A percentile compares a stretch with the other conserved stretches of the same genome.
Evolutionary conservation across 306 rosid genomes (phyloP).

Genomic region (Ochetophila trinervis): DNA sequence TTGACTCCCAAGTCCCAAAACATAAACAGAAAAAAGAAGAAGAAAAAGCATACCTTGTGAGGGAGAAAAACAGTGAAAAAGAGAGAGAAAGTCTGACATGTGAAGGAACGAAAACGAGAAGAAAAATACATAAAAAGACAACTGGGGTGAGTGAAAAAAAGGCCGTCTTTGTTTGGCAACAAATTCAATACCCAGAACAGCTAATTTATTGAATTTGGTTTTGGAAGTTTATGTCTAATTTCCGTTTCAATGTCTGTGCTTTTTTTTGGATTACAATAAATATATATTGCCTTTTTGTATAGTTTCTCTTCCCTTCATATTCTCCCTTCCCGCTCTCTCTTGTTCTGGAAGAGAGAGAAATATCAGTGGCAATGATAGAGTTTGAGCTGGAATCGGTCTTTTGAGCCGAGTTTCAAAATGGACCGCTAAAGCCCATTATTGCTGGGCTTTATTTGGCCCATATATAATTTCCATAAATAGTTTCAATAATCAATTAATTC

Average conservation of each 20-base stretch:
- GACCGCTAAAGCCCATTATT: too few species aligned
- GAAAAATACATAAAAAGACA: too few species aligned
- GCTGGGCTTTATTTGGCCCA: too few species aligned
- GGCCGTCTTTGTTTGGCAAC: slow-evolving; percentile 1
- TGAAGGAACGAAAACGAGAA: too few species aligned
- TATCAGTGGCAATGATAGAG: too few species aligned
- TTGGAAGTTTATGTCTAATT: neutral
- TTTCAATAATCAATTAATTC: too few species aligned
- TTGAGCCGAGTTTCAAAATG: too few species aligned
- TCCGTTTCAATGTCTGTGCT: neutral
- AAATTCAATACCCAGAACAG: slow-evolving; percentile 6
- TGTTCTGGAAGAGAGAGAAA: neutral
- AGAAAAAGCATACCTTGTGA: neutral
- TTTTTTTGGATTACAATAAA: too few species aligned
- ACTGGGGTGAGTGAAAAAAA: too few species aligned
- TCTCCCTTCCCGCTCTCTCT: slow-evolving; percentile 12
- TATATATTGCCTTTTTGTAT: neutral
- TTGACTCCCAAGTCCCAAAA: neutral
- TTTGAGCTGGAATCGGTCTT: neutral
- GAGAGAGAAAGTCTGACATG: neutral
- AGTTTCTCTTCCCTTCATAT: neutral
- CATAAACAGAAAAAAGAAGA: neutral
- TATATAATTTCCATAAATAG: too few species aligned
- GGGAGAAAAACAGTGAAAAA: neutral
- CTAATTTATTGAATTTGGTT: neutral